Evolutionary conservation across 805 yeast genomes (phyloP), one percentile per base, ranked within the genome.

Genomic region (Saccharomycopsis sp.): DNA sequence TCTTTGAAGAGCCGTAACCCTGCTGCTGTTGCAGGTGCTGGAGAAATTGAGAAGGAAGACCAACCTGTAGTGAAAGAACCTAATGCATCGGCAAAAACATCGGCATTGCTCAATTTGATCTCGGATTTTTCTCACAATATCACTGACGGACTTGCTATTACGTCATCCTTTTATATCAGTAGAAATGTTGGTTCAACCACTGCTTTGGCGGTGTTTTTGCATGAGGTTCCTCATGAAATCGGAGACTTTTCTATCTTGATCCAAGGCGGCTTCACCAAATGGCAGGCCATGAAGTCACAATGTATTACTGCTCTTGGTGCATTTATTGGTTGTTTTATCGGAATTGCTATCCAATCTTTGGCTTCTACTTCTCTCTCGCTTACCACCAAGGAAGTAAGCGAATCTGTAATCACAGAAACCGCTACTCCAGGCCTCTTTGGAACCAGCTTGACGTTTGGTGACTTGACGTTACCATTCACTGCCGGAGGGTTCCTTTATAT

Each of bases 201-300:
- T 0, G 80, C 87, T 22, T 70, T 86, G 42, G 89, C 92, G 1
- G 85, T 87, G 29, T 78, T 86, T 62, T 79, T 85, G 70, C 94
- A 87, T 68, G 94, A 87, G 68, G 80, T 87, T 54, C 94, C 94
- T 3, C 94, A 87, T 68, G 90, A 86, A 67, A 79, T 87, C 61
- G 92, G 93, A 53, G 94, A 87, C 67, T 87, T 84, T 71, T 92
- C 91, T 0, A 72, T 87, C 24, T 72, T 87, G 60, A 78, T 85
- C 62, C 83, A 84, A 65, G 85, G 85, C 22, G 93, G 93, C 0
- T 80, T 84, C 63, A 75, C 87, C 20, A 83, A 83, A 69, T 71
- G 81, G 69, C 82, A 82, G 62, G 90, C 89, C 1, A 76, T 85
- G 77, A 77, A 76, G 56, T 82, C 88, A 0, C 92, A 87, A 70